A percentile compares a stretch with the other conserved stretches of the same genome.
Evolutionary conservation across 2,329 filamentous ascomycete genomes (phyloP).

Genomic region (Trichocomaceae sp.): DNA sequence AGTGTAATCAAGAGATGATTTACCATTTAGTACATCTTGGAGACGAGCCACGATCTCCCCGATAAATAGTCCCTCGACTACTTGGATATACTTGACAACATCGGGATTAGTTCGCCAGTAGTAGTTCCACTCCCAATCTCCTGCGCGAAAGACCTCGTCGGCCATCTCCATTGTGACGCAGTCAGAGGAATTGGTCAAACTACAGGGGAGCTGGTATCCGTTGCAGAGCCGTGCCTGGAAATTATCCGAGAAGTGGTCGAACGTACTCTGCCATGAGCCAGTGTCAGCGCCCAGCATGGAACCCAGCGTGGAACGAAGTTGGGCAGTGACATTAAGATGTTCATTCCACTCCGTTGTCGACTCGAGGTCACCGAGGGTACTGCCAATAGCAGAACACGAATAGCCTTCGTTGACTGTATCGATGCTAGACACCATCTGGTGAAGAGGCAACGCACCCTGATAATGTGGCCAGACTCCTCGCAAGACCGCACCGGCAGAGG

Average conservation of each 20-base stretch:
- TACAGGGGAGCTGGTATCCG: slow-evolving; percentile 33
- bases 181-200: slow-evolving; percentile 18
- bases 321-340: slow-evolving; percentile 27
- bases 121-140: slow-evolving; percentile 40
- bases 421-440: slow-evolving; percentile 31
- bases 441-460: slow-evolving; percentile 27
- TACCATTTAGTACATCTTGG: slow-evolving; percentile 22
- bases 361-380: slow-evolving; percentile 22
- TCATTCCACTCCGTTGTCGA: slow-evolving; percentile 30
- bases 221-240: slow-evolving; percentile 38
- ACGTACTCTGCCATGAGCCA: slow-evolving; percentile 28
- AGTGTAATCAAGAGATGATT: slow-evolving; percentile 24
- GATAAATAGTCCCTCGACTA: slow-evolving; percentile 34
- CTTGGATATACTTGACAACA: slow-evolving; percentile 31
- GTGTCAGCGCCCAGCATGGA: slow-evolving; percentile 27
- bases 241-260: slow-evolving; percentile 37
- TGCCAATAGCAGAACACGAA: slow-evolving; percentile 24
- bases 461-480: slow-evolving; percentile 33
- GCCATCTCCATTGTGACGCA: slow-evolving; percentile 31
- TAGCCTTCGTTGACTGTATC: slow-evolving; percentile 34
- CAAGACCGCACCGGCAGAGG: slow-evolving; percentile 32
- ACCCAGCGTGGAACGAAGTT: slow-evolving; percentile 24
- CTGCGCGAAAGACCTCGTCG: slow-evolving; percentile 34
- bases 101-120: slow-evolving; percentile 32
- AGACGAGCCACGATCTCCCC: slow-evolving; percentile 29